Percentiles rank a stretch among this genome's conserved stretches.
Conservation (phyloP, 805 yeast species). For the Saturnispora saitoi region DNA sequence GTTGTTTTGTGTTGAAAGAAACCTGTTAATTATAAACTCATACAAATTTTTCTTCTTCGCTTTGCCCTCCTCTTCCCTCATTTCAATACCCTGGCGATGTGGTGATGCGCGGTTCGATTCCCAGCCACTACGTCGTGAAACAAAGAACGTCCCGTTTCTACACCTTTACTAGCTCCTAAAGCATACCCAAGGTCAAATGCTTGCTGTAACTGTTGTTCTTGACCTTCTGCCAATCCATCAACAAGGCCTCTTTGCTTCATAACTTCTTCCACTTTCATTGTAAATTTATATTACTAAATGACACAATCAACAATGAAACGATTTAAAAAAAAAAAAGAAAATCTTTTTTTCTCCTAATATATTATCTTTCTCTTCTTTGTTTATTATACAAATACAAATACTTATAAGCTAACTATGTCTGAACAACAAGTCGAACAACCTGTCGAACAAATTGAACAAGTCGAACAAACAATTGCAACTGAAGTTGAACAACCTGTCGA, state of each 20-base stretch:
- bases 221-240: conserved; percentile 1
- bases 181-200: neutral
- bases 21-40: too few species aligned
- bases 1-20: too few species aligned
- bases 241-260: conserved; percentile 7
- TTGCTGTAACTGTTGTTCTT: neutral
- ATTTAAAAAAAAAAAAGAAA: neutral
- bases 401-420: neutral
- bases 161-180: neutral
- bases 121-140: neutral
- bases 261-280: conserved; percentile 7
- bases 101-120: neutral
- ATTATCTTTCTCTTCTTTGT: neutral
- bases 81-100: conserved; percentile 2
- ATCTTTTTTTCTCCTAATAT: neutral
- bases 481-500: conserved; percentile 3
- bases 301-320: neutral
- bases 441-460: conserved; percentile 11
- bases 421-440: neutral
- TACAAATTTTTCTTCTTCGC: neutral
- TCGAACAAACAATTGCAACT: conserved; percentile 12
- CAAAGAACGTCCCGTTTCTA: neutral
- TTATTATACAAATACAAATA: neutral
- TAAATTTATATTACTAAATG: too few species aligned
- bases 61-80: neutral